These are phyloP conservation scores for Chimonanthus praecox DNA, from an alignment of 164 flowering plant species.

Conservation along the genomic window DNA sequence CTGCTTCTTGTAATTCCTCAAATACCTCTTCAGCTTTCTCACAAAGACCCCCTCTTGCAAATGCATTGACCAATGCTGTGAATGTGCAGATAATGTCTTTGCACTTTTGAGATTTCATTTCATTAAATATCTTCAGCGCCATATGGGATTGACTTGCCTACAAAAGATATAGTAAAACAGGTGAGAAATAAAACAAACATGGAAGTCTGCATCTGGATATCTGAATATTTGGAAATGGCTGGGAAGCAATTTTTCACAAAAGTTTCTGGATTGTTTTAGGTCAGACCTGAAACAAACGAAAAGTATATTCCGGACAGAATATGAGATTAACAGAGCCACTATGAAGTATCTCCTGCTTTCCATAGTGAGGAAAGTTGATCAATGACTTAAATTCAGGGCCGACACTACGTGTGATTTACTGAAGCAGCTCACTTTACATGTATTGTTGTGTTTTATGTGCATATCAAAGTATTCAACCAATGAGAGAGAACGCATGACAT, in stretches of 20 bases:
- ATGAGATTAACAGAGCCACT: background rate
- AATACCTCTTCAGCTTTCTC: conserved; percentile 91
- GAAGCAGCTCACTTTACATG: too few species aligned
- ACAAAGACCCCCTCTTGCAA: conserved; percentile 85
- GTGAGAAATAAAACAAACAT: background rate
- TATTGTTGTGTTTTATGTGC: too few species aligned
- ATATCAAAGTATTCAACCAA: too few species aligned
- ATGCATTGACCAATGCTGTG: conserved; percentile 82
- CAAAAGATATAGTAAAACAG: conserved; percentile 1
- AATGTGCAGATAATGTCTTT: conserved; percentile 81
- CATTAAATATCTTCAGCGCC: conserved; percentile 73
- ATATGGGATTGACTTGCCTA: conserved; percentile 63
- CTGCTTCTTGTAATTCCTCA: conserved; percentile 81
- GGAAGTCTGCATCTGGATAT: too few species aligned
- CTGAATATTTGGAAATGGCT: background rate
- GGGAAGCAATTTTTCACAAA: background rate
- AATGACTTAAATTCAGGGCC: too few species aligned
- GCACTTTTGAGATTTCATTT: conserved; percentile 59
- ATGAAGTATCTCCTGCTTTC: background rate
- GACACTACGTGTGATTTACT: too few species aligned
- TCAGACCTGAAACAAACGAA: background rate
- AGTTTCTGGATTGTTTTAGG: background rate
- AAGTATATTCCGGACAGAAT: background rate
- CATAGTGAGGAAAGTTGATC: background rate
- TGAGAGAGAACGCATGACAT: too few species aligned